A percentile compares a stretch with the other conserved stretches of the same genome.
phyloP scores from a whole-genome alignment of 345 rosid species.

The Litchi chinensis region DNA sequence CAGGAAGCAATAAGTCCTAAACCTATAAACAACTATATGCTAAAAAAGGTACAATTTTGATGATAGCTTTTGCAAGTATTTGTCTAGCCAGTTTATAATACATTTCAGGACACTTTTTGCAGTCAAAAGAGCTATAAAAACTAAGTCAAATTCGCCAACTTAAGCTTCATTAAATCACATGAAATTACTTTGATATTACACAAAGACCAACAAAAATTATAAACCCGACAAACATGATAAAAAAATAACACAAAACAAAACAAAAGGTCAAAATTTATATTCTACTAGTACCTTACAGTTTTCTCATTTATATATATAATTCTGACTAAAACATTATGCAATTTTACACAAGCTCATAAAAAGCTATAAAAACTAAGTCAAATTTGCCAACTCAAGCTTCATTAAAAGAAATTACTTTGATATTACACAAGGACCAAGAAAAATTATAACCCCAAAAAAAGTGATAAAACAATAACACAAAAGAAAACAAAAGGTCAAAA shows the following conservation, averaged over 20 bases:
- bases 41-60: background rate
- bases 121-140: background rate
- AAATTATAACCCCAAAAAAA: background rate
- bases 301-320: too few relatives aligned
- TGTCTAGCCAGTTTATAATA: too few relatives aligned
- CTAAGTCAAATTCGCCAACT: background rate
- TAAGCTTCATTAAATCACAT: background rate
- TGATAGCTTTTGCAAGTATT: background rate
- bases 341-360: background rate
- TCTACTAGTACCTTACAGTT: too few relatives aligned
- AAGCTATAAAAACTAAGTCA: background rate
- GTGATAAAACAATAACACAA: background rate
- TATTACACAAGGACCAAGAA: too few relatives aligned
- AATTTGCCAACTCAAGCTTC: background rate
- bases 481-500: too few relatives aligned
- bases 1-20: background rate
- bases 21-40: too few relatives aligned
- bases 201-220: too few relatives aligned
- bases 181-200: background rate
- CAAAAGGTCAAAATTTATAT: too few relatives aligned
- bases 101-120: too few relatives aligned
- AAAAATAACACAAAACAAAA: too few relatives aligned
- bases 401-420: background rate
- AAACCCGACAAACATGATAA: background rate
- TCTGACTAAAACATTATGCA: too few relatives aligned